Evolutionary conservation across 768 basidiomycete species (phyloP).

Genomic region (Agaricus subrufescens): DNA sequence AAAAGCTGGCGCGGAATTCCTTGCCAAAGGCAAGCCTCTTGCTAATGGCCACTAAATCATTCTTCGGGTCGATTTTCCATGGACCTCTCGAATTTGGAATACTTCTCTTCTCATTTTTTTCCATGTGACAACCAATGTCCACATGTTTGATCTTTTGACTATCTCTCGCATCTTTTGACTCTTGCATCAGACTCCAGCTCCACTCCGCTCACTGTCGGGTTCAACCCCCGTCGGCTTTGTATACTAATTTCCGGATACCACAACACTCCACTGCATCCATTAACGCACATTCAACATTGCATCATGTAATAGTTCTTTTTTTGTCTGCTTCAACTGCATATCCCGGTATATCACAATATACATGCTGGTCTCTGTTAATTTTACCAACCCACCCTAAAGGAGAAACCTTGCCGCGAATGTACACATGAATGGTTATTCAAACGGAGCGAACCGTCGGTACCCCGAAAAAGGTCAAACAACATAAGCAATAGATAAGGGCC

Average conservation of each 20-base stretch:
- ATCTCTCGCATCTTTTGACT: conserved; percentile 11
- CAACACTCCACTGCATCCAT: conserved; percentile 15
- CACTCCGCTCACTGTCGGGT: conserved; percentile 47
- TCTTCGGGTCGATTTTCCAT: not conserved
- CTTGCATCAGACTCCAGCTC: conserved; percentile 9
- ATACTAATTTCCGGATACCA: conserved; percentile 17
- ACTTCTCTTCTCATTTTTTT: not conserved
- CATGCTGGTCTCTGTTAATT: not conserved
- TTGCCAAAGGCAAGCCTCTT: conserved; percentile 31
- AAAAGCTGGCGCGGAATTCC: conserved; percentile 65
- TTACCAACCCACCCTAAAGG: not conserved
- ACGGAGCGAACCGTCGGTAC: too few relatives aligned
- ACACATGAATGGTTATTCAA: too few relatives aligned
- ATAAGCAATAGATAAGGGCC: not conserved
- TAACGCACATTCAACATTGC: conserved; percentile 9
- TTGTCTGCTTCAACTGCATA: conserved; percentile 60
- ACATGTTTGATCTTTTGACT: conserved; percentile 10
- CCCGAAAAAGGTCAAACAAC: too few relatives aligned
- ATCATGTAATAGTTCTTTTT: conserved; percentile 16
- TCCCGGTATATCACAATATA: conserved; percentile 19
- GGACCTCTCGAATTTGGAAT: not conserved
- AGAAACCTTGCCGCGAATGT: not conserved
- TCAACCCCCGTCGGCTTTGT: conserved; percentile 76
- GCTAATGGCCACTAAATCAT: conserved; percentile 36
- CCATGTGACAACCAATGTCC: conserved; percentile 12